Evolutionary conservation across 1,284 basidiomycete genomes (phyloP), one percentile per base, ranked within the genome.

Genomic region (Kalmanozyma brasiliensis): DNA sequence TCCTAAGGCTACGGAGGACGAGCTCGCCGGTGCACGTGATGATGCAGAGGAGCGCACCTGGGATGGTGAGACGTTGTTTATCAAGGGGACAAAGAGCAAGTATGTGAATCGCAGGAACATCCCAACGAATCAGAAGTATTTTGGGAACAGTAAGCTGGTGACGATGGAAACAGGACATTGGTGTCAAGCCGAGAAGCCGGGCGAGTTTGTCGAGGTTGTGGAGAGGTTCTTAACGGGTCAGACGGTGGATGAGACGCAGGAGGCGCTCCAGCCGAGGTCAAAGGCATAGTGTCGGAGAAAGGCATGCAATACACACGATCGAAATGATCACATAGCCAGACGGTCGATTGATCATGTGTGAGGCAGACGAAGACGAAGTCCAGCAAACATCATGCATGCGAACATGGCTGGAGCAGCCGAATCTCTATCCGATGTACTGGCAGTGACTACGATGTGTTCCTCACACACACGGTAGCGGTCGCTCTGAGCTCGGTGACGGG

Each of bases 21-120:
- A 90, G 65, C 2, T 56, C 2, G 42, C 24, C 2, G 52, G 46
- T 3, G 46, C 38, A 8, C 40, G 55, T 19, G 47, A 53, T 13
- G 44, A 34, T 11, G 49, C 49, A 2, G 55, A 23, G 9, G 61
- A 47, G 32, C 42, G 67, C 14, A 83, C 65, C 4, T 93, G 88
- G 87, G 78, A 85, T 7, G 89, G 89, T 0, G 84, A 84, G 41
- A 87, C 89, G 0, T 81, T 94, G 10, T 90, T 92, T 65, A 86
- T 94, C 67, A 93, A 92, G 78, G 92, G 93, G 1, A 49, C 62
- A 2, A 83, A 84, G 23, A 76, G 75, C 68, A 88, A 87, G 83
- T 92, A 89, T 78, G 88, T 93, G 70, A 92, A 91, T 73, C 82
- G 85, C 13, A 84, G 86, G 56, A 91, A 90, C 63, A 83, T 88